Evolutionary conservation across 352 stramenopile genomes (phyloP).

Genomic region (Detonula confervacea): DNA sequence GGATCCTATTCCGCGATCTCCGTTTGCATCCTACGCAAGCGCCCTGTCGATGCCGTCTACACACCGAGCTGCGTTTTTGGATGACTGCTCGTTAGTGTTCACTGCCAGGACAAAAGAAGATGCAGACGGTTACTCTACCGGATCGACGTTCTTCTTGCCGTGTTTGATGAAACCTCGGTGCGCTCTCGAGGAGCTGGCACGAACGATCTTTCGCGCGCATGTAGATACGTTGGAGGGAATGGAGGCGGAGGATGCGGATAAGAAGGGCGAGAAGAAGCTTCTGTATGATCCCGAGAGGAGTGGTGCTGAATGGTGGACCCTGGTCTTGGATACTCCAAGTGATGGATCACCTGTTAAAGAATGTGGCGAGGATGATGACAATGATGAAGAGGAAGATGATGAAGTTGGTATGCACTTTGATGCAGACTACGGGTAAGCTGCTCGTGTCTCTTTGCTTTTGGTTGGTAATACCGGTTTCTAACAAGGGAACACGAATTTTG

Average conservation of each 20-base stretch:
- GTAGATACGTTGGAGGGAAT: constrained; percentile 80
- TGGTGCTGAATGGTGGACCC: constrained; percentile 83
- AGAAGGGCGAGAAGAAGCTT: constrained; percentile 84
- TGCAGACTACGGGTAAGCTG: constrained; percentile 69
- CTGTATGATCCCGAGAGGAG: constrained; percentile 77
- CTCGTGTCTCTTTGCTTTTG: not conserved
- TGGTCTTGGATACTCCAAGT: constrained; percentile 72
- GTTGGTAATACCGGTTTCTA: not conserved
- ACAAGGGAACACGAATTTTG: too few species aligned
- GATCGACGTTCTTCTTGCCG: constrained; percentile 81
- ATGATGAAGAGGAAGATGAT: constrained; percentile 61
- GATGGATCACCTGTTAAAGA: constrained; percentile 60
- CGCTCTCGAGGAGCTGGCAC: constrained; percentile 74
- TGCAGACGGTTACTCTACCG: constrained; percentile 66
- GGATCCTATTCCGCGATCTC: constrained; percentile 63
- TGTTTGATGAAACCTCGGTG: constrained; percentile 76
- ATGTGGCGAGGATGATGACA: constrained; percentile 30
- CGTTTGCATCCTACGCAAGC: constrained; percentile 66
- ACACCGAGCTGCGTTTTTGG: constrained; percentile 37
- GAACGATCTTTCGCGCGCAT: constrained; percentile 77
- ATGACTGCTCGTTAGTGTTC: constrained; percentile 79
- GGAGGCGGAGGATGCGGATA: constrained; percentile 82
- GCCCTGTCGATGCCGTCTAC: constrained; percentile 52
- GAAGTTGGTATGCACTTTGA: constrained; percentile 85
- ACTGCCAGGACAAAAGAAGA: constrained; percentile 71